These are phyloP conservation scores for Mytilinidion resinicola DNA, from an alignment of 495 filamentous ascomycete species.

Conservation along the genomic window DNA sequence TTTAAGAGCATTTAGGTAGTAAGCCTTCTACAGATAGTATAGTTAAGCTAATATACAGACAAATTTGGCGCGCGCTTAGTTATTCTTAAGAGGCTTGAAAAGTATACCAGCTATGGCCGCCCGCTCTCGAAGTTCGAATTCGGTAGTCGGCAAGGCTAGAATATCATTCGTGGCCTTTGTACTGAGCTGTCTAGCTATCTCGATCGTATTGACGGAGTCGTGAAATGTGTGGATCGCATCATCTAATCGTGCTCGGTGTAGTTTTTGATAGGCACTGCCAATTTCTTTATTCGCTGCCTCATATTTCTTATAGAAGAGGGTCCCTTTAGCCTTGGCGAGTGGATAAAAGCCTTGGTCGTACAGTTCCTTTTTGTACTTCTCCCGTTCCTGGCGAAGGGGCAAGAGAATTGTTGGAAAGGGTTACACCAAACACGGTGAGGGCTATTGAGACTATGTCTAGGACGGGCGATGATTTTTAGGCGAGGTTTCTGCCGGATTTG, in stretches of 20 bases:
- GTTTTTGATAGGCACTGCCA: conserved; percentile 10
- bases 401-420: no score
- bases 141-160: conserved; percentile 11
- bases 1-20: conserved; percentile 2
- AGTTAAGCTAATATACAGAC: conserved; percentile 7
- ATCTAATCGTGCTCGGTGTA: conserved; percentile 5
- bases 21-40: conserved; percentile 9
- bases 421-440: no score
- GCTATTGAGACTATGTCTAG: no score
- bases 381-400: conserved; percentile 7
- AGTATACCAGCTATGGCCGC: conserved; percentile 12
- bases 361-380: conserved; percentile 9
- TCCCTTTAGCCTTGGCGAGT: conserved; percentile 10
- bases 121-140: conserved; percentile 17
- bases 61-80: conserved; percentile 10
- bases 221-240: conserved; percentile 16
- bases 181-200: conserved; percentile 21
- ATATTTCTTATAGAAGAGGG: conserved; percentile 12
- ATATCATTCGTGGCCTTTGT: conserved; percentile 9
- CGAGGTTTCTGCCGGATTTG: no score
- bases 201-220: conserved; percentile 10
- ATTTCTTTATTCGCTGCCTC: conserved; percentile 6
- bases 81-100: conserved; percentile 17
- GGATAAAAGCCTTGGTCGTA: conserved; percentile 14
- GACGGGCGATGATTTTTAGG: no score